Base-by-base conservation (phyloP, 2,329 filamentous ascomycete genomes). In the Helicocarpus griseus region DNA sequence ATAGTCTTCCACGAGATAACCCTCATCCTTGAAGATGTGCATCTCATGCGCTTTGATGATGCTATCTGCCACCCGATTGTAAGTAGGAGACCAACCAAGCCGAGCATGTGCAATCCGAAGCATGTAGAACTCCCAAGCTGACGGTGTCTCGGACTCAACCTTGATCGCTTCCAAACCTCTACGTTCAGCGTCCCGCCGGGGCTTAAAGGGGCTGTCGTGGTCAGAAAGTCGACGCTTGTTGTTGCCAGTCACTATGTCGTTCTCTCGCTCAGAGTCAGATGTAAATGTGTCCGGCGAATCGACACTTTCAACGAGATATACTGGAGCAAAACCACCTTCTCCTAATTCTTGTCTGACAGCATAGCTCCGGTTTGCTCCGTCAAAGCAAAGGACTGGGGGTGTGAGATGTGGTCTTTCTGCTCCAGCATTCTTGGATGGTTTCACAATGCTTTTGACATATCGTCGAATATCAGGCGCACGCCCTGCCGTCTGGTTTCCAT, bases 91-190 rank as follows among this genome's bases (percentile, higher is more conserved):
- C 7, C 58, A 56, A 0, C 84, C 85, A 0, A 98, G 76, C 0
- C 93, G 86, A 21, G 79, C 74, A 57, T 91, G 87, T 1, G 87
- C 82, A 51, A 89, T 80, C 1, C 88, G 85, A 74, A 97, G 89
- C 69, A 98, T 94, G 70, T 95, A 87, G 64, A 97, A 98, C 65
- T 98, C 93, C 93, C 93, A 98, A 0, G 87, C 78, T 4, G 83
- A 86, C 0, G 91, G 87, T 0, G 90, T 89, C 29, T 86, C 67
- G 11, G 66, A 80, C 70, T 98, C 93, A 82, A 95, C 90, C 70
- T 98, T 98, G 60, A 98, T 77, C 1, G 93, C 93, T 68, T 96
- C 89, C 4, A 93, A 76, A 1, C 73, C 73, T 39, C 86, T 81
- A 36, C 73, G 71, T 1, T 67, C 48, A 13, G 54, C 50, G 14